A percentile compares a stretch with the other conserved stretches of the same genome.
Conservation (phyloP, 2,329 filamentous ascomycete genomes). For the Thelonectria rubi region DNA sequence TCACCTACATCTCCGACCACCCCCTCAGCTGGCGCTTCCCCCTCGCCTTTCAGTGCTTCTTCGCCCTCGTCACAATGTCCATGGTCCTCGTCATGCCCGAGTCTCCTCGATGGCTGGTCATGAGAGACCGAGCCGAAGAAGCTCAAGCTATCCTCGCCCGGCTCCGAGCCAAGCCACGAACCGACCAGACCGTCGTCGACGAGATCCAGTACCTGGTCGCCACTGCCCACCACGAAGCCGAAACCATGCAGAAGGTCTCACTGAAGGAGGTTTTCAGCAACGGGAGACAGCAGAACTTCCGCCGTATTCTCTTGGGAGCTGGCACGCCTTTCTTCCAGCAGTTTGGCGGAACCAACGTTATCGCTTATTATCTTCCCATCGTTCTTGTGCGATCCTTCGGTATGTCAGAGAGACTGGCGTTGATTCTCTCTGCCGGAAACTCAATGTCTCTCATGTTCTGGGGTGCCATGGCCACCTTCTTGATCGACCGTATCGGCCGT, state of each 20-base stretch:
- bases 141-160: slow-evolving; percentile 25
- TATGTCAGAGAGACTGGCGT: not conserved
- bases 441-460: slow-evolving; percentile 13
- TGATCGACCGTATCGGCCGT: slow-evolving; percentile 1
- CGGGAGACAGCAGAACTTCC: slow-evolving; percentile 24
- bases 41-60: slow-evolving; percentile 6
- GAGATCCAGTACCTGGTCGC: slow-evolving; percentile 26
- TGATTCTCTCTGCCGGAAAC: slow-evolving; percentile 7
- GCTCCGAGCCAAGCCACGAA: slow-evolving; percentile 15
- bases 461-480: not conserved
- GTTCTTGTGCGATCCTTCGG: not conserved
- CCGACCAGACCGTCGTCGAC: slow-evolving; percentile 6
- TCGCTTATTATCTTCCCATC: slow-evolving; percentile 25
- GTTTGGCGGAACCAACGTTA: slow-evolving; percentile 36
- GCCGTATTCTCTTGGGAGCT: slow-evolving; percentile 49
- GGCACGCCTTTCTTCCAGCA: slow-evolving; percentile 49
- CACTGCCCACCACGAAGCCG: slow-evolving; percentile 18
- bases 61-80: not conserved
- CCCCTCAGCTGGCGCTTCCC: slow-evolving; percentile 9
- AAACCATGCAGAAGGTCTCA: slow-evolving; percentile 7
- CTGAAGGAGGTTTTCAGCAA: slow-evolving; percentile 19
- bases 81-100: slow-evolving; percentile 3
- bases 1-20: not conserved
- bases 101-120: slow-evolving; percentile 14
- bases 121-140: not conserved